Conservation (phyloP, 176 grass and related monocot genomes). For the Musa troglodytarum region DNA sequence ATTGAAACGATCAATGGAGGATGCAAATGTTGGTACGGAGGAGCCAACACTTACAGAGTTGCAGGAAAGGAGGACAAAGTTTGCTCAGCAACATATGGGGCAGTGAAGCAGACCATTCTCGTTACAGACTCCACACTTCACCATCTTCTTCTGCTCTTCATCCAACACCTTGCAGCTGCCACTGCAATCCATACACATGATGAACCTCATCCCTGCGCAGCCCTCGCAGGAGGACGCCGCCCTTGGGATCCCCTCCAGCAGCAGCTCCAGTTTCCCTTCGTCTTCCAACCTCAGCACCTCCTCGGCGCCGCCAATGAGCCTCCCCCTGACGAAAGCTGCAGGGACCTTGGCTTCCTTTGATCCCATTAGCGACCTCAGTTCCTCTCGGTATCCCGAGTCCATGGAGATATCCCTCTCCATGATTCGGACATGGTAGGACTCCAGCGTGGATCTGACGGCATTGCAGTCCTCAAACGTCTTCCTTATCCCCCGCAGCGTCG, state of each 20-base stretch:
- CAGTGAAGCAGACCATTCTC: slow-evolving; percentile 91
- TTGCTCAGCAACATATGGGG: slow-evolving; percentile 55
- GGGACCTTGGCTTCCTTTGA: slow-evolving; percentile 52
- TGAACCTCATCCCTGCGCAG: slow-evolving; percentile 76
- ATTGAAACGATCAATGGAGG: no score
- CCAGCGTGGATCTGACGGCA: slow-evolving; percentile 52
- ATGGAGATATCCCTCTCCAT: slow-evolving; percentile 97
- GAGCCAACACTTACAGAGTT: background rate
- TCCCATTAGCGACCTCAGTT: slow-evolving; percentile 66
- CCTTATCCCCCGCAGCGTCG: slow-evolving; percentile 70
- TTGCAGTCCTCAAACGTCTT: slow-evolving; percentile 91
- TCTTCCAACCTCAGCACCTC: slow-evolving; percentile 77
- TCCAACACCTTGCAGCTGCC: slow-evolving; percentile 94
- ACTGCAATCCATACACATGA: slow-evolving; percentile 85
- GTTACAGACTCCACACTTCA: slow-evolving; percentile 71
- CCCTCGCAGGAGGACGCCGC: slow-evolving; percentile 61
- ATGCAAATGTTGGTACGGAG: no score
- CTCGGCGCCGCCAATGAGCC: slow-evolving; percentile 56
- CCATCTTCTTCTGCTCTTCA: slow-evolving; percentile 39
- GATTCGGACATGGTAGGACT: slow-evolving; percentile 61
- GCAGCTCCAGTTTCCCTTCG: slow-evolving; percentile 56
- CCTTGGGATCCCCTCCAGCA: slow-evolving; percentile 65
- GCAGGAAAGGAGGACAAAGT: background rate
- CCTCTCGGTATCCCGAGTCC: slow-evolving; percentile 96
- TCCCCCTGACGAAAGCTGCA: slow-evolving; percentile 58